Evolutionary conservation across 2,329 filamentous ascomycete species (phyloP), one percentile per base, ranked within the genome.

Genomic region (Monilinia aucupariae): DNA sequence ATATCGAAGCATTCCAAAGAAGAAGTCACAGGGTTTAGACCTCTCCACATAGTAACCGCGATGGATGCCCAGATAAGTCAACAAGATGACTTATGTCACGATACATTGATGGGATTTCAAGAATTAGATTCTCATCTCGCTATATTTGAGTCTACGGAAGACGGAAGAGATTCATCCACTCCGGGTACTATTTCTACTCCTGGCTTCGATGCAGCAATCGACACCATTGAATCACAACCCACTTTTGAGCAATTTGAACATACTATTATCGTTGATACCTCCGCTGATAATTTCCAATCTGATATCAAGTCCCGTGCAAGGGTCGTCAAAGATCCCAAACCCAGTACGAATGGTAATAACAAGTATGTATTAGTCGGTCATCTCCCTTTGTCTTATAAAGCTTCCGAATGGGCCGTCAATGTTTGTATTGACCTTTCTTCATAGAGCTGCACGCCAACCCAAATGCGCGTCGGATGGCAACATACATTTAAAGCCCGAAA

Each of bases 101-200:
- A 75, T 70, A 64, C 63, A 22, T 67, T 74, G 66, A 75, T 73
- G 71, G 72, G 74, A 39, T 66, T 73, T 54, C 70, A 74, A 69
- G 73, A 75, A 68, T 65, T 74, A 62, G 73, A 75, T 67, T 75
- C 74, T 63, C 74, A 75, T 65, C 68, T 75, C 43, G 70, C 73
- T 61, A 72, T 74, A 66, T 74, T 74, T 59, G 73, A 75, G 58
- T 61, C 68, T 51, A 66, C 71, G 48, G 67, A 69, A 64, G 64
- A 63, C 43, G 65, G 59, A 27, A 67, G 65, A 65, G 70, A 70
- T 34, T 69, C 70, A 53, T 71, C 71, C 43, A 70, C 71, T 22
- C 69, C 71, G 48, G 68, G 65, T 66, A 66, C 67, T 55, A 66
- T 71, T 54, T 72, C 71, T 65, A 69, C 68, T 54, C 66, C 67